Conservation (phyloP, 2,329 filamentous ascomycete genomes). For the Venturiaceae sp. region DNA sequence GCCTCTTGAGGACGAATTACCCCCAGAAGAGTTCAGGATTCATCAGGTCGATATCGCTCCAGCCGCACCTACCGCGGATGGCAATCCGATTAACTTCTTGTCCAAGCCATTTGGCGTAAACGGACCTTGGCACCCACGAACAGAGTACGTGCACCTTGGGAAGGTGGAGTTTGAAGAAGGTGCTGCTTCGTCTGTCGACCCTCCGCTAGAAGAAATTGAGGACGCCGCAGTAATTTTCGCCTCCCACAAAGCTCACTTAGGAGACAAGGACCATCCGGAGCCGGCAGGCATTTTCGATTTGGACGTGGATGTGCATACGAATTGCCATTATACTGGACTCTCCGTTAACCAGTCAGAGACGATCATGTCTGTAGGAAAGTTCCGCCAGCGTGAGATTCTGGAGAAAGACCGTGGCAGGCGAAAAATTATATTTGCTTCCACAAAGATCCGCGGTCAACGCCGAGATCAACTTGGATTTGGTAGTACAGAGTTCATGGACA, state of each 20-base stretch:
- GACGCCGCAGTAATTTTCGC: background rate
- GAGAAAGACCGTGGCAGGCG: background rate
- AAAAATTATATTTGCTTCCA: background rate
- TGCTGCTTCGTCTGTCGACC: background rate
- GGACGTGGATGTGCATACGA: background rate
- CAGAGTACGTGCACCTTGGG: background rate
- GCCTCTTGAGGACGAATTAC: background rate
- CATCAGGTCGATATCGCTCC: conserved; percentile 5
- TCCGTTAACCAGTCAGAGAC: background rate
- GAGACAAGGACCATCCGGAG: too few relatives aligned
- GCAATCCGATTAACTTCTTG: background rate
- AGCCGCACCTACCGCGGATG: background rate
- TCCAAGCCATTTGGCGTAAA: conserved; percentile 2
- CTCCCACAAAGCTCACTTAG: background rate
- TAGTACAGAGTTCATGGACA: background rate
- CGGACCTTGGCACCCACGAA: background rate
- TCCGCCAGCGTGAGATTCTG: background rate
- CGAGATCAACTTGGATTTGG: background rate
- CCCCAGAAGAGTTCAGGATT: conserved; percentile 2
- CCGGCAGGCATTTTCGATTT: too few relatives aligned
- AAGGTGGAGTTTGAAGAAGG: background rate
- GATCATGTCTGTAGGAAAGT: background rate
- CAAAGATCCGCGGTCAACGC: background rate
- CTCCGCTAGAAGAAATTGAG: background rate
- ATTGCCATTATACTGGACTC: background rate